Base-by-base conservation (phyloP, 2,329 filamentous ascomycete species). In the Tolypocladium sp. region DNA sequence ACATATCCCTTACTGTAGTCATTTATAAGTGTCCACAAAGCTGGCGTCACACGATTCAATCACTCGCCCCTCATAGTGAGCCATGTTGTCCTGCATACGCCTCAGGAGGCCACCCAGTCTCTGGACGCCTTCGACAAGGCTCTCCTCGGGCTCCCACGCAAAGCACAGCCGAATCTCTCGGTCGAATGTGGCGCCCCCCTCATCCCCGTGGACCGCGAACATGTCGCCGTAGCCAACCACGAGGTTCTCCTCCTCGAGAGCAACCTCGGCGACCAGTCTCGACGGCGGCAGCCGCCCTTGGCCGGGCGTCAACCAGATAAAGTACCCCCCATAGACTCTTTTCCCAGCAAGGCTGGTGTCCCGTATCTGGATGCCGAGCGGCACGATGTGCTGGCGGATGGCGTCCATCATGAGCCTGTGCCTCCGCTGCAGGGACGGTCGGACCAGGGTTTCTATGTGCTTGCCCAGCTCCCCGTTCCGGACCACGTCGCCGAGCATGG, bases 281-380 rank as follows among this genome's bases (percentile, higher is more conserved):
- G 79, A 76, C 58, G 88, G 74, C 3, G 76, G 52, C 58, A 62
- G 71, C 2, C 70, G 62, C 0, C 87, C 53, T 3, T 20, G n/a
- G n/a, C 27, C 86, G 5, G 96, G 71, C 1, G 78, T 79, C 33
- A 95, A 72, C 91, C 91, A 96, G 55, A 96, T 77, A 70, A 96
- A 96, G 70, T 93, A 96, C 0, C 92, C 92, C 0, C 92, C 92
- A 37, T 87, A 88, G 3, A 87, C 71, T 4, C 76, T 70, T 40
- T 76, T 72, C 58, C 75, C 70, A 1, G 71, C 66, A 58, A 81
- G 73, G 17, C 66, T 72, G 22, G 68, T 64, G 64, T 75, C 70
- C 35, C 70, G 67, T 40, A 77, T 70, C 35, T 59, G 69, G 0
- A 89, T 81, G 2, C 87, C 88, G 0, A 89, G 74, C 1, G 88